A percentile compares a stretch with the other conserved stretches of the same genome.
Evolutionary conservation across 768 basidiomycete species (phyloP).

Genomic region (Jaapia argillacea): DNA sequence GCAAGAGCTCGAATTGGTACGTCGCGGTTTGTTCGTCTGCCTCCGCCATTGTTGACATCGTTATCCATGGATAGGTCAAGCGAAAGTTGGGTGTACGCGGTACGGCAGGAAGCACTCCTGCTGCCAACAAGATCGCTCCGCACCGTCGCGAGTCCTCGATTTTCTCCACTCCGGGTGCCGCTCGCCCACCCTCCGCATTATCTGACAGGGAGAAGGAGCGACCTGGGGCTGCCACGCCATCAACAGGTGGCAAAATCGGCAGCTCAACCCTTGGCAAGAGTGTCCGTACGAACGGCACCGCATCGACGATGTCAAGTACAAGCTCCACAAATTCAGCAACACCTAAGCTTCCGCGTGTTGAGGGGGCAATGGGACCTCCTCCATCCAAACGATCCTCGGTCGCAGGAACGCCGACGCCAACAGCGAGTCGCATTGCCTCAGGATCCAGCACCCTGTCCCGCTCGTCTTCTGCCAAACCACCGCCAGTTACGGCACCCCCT

Average conservation of each 20-base stretch:
- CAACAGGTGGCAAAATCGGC: slow-evolving; percentile 24
- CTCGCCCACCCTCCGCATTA: slow-evolving; percentile 44
- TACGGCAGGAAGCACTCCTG: slow-evolving; percentile 47
- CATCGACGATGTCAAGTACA: slow-evolving; percentile 13
- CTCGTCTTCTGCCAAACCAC: slow-evolving; percentile 23
- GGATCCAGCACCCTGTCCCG: slow-evolving; percentile 15
- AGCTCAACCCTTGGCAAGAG: slow-evolving; percentile 39
- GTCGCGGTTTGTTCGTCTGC: slow-evolving; percentile 15
- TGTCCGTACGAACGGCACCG: slow-evolving; percentile 29
- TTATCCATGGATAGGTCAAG: slow-evolving; percentile 28
- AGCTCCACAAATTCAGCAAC: slow-evolving; percentile 9
- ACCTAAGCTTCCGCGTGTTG: slow-evolving; percentile 9
- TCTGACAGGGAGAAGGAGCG: too few relatives aligned
- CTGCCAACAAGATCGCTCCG: slow-evolving; percentile 21
- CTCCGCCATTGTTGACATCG: neutral
- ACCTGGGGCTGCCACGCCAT: too few relatives aligned
- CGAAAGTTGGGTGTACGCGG: slow-evolving; percentile 47
- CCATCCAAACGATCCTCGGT: slow-evolving; percentile 25
- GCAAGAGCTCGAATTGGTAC: slow-evolving; percentile 83
- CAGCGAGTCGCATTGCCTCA: neutral
- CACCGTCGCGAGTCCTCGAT: slow-evolving; percentile 46
- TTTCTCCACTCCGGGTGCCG: slow-evolving; percentile 40
- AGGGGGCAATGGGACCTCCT: slow-evolving; percentile 45
- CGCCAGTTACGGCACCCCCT: slow-evolving; percentile 20
- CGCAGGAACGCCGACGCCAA: slow-evolving; percentile 21